phyloP scores from a whole-genome alignment of 2,329 filamentous ascomycete genomes.

The Aspergillus pseudoterreus region DNA sequence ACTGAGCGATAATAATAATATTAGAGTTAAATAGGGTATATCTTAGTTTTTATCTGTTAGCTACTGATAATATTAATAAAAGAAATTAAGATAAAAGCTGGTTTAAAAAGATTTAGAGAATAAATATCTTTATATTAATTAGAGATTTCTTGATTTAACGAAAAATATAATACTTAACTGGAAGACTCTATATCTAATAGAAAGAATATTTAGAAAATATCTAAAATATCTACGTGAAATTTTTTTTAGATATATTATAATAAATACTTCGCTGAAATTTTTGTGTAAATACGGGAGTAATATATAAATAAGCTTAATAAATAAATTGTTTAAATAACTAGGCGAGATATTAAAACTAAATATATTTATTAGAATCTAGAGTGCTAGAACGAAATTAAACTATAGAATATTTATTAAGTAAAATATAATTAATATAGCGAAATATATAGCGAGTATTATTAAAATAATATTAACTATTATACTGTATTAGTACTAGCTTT shows the following conservation, averaged over 20 bases:
- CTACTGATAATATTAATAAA: not conserved
- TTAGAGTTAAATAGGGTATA: not conserved
- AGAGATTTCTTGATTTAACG: not conserved
- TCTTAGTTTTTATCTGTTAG: not conserved
- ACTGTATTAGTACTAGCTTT: not conserved
- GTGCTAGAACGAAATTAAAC: too few relatives aligned
- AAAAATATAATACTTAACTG: not conserved
- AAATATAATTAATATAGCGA: not conserved
- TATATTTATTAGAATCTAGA: too few relatives aligned
- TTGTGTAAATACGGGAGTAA: not conserved
- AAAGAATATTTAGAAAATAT: not conserved
- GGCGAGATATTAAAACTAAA: too few relatives aligned
- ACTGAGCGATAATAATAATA: not conserved
- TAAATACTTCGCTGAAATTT: not conserved
- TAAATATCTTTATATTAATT: not conserved
- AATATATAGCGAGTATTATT: not conserved
- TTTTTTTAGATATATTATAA: not conserved
- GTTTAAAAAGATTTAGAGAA: not conserved
- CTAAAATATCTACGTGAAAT: not conserved
- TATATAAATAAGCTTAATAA: not conserved
- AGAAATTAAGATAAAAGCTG: not conserved
- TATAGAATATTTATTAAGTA: too few relatives aligned
- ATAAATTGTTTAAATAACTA: too few relatives aligned
- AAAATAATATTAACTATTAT: not conserved
- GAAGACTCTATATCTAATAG: not conserved